phyloP scores from a whole-genome alignment of 2,329 filamentous ascomycete species.

The Botrytis pseudocinerea region DNA sequence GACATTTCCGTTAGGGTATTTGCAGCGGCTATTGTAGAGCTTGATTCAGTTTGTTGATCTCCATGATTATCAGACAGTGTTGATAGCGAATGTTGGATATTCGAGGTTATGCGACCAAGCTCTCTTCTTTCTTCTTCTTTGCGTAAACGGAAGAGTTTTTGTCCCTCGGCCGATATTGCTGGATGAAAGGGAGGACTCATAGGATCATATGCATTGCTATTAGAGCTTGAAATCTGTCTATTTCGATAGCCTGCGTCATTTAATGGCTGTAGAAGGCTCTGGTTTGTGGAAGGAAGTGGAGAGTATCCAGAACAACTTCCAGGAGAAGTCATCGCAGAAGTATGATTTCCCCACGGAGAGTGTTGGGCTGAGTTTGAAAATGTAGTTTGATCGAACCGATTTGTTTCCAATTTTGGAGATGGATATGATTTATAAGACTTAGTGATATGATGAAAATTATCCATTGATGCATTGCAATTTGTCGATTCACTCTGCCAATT shows the following conservation, averaged over 20 bases:
- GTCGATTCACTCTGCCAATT: neutral
- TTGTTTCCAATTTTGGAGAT: neutral
- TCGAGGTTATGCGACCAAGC: constrained; percentile 2
- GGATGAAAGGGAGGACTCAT: neutral
- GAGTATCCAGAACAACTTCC: neutral
- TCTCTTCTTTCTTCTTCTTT: neutral
- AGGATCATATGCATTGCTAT: neutral
- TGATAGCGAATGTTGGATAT: neutral
- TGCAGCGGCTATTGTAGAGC: neutral
- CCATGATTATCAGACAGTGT: neutral
- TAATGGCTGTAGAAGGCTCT: too few species aligned
- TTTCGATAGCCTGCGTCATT: neutral
- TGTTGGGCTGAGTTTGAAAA: neutral
- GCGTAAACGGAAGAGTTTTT: neutral
- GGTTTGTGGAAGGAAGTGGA: neutral
- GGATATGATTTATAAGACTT: neutral
- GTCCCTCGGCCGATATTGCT: neutral
- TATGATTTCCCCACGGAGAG: too few species aligned
- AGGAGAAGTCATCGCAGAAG: neutral
- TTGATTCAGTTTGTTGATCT: neutral
- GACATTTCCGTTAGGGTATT: neutral
- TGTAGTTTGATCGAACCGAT: neutral
- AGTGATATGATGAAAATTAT: neutral
- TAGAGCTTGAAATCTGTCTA: neutral
- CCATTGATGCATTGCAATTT: neutral